A percentile compares a stretch with the other conserved stretches of the same genome.
phyloP scores from a whole-genome alignment of 2,329 filamentous ascomycete genomes.

The Hypomyces perniciosus region DNA sequence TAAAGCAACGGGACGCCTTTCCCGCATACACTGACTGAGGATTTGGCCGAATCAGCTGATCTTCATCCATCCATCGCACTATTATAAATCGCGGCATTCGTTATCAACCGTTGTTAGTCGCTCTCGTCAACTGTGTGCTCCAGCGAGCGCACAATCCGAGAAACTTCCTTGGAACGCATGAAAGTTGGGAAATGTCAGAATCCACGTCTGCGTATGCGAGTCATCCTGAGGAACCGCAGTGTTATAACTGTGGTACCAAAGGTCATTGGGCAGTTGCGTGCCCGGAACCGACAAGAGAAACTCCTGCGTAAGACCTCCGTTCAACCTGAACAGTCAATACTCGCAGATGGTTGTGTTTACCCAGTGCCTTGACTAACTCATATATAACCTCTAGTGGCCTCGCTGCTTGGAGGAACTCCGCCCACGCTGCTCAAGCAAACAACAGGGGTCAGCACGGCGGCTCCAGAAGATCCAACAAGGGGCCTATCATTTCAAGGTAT shows the following conservation, averaged over 20 bases:
- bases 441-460: slow-evolving; percentile 24
- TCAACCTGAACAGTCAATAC: not conserved
- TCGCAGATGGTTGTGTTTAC: not conserved
- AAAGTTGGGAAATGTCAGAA: slow-evolving; percentile 23
- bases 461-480: slow-evolving; percentile 29
- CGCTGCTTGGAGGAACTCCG: slow-evolving; percentile 31
- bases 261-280: slow-evolving; percentile 50
- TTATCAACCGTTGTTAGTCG: not conserved
- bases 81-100: not conserved
- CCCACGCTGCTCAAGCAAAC: slow-evolving; percentile 21
- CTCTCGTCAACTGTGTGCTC: not conserved
- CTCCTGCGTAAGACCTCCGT: slow-evolving; percentile 42
- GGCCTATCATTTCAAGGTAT: slow-evolving; percentile 32
- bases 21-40: not conserved
- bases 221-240: slow-evolving; percentile 34
- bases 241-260: slow-evolving; percentile 48
- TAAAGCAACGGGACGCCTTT: too few species aligned
- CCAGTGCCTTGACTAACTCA: not conserved
- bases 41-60: not conserved
- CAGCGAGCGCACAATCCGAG: too few species aligned
- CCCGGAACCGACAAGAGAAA: slow-evolving; percentile 42
- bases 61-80: not conserved
- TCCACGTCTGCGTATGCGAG: slow-evolving; percentile 22
- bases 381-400: slow-evolving; percentile 26
- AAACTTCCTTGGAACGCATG: too few species aligned